A percentile compares a stretch with the other conserved stretches of the same genome.
Conservation (phyloP, 208 protist genomes). For the Jaenimonas drosophilae region DNA sequence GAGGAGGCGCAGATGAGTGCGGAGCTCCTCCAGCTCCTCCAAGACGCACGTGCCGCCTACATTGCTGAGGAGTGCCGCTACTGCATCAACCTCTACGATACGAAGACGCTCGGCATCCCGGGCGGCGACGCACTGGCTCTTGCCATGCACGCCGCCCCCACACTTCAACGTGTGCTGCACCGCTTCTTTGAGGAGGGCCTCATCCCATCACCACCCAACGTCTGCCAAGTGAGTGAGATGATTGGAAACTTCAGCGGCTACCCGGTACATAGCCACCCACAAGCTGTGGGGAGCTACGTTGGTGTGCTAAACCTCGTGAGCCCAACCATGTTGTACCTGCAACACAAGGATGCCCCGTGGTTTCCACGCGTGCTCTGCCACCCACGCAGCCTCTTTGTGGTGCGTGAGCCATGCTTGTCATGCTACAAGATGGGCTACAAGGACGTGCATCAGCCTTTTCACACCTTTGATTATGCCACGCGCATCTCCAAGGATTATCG, state of each 20-base stretch:
- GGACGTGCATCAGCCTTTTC: slow-evolving; percentile 75
- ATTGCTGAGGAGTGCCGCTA: slow-evolving; percentile 82
- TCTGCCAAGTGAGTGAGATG: slow-evolving; percentile 87
- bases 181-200: slow-evolving; percentile 76
- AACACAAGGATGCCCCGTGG: slow-evolving; percentile 78
- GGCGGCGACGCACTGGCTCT: slow-evolving; percentile 82
- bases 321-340: slow-evolving; percentile 68
- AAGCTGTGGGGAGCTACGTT: slow-evolving; percentile 71
- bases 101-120: slow-evolving; percentile 62
- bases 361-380: slow-evolving; percentile 71
- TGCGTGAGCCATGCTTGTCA: slow-evolving; percentile 65
- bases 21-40: slow-evolving; percentile 69
- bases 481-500: slow-evolving; percentile 87
- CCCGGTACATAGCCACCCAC: slow-evolving; percentile 74
- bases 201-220: slow-evolving; percentile 75
- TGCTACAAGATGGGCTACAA: slow-evolving; percentile 86
- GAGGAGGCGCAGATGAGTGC: slow-evolving; percentile 68
- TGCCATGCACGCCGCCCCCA: slow-evolving; percentile 41
- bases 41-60: slow-evolving; percentile 65
- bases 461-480: slow-evolving; percentile 81
- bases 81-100: slow-evolving; percentile 87
- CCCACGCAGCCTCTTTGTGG: slow-evolving; percentile 75
- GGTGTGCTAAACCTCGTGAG: slow-evolving; percentile 84
- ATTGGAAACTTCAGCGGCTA: slow-evolving; percentile 85
- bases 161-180: slow-evolving; percentile 56